Base-by-base conservation (phyloP, 2,329 filamentous ascomycete genomes). In the Piedraia hortae region DNA sequence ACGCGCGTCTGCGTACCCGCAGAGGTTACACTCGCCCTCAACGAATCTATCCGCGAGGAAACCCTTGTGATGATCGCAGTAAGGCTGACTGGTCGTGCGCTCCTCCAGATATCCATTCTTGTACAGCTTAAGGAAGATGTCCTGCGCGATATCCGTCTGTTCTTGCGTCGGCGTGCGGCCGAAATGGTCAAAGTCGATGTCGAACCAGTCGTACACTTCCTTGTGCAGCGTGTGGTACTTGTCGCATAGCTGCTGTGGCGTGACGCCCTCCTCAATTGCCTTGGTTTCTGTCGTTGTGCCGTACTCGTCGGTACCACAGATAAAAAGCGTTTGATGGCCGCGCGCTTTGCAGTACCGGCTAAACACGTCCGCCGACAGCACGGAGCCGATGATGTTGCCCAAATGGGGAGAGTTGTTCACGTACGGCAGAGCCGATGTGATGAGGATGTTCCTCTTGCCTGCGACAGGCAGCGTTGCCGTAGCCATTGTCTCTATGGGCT, bases 251-350 rank as follows among this genome's bases (percentile, higher is more conserved):
- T 80, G 61, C 37, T 72, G 59, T 11, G 82, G 78, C 7, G 69
- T 77, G 31, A 78, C 55, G 8, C 70, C 69, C 43, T 85, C 77
- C 44, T 89, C 77, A 18, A 91, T 62, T 4, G 82, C 82, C 52
- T 89, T 90, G 12, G 82, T 90, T 49, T 91, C 82, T 14, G 80
- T 90, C 11, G 82, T 80, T 7, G 82, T 93, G 26, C 82, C 82
- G 46, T 91, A 93, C 49, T 93, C 75, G 51, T 91, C 82, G 22
- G 67, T 74, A 26, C 78, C 78, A 46, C 80, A 89, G 34, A 90
- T 57, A 45, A 66, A 90, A 22, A 90, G 59, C 2, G 77, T 88
- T 33, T 65, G 72, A 39, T 69, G 59, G 25, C 69, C 72, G 37
- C 75, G 62, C 19, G 72, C 67, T 46, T 75, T 75, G 50, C 69